Percentiles rank a stretch among this genome's conserved stretches.
Conservation (phyloP, 129 eudicot genomes). For the Flaveria bidentis region DNA sequence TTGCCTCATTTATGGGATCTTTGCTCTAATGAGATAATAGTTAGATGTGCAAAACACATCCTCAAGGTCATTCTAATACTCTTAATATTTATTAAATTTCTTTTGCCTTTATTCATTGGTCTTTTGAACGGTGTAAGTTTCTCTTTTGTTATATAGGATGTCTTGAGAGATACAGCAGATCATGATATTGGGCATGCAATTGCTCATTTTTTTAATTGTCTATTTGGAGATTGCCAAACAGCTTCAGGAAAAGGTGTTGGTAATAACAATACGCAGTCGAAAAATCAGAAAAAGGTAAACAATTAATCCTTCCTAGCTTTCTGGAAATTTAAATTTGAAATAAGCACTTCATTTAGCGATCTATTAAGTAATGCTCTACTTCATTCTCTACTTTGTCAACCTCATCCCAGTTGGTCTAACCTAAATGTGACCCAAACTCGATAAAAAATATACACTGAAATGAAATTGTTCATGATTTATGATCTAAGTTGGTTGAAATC, state of each 20-base stretch:
- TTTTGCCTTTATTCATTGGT: not conserved
- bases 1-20: constrained; percentile 98
- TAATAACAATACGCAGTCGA: constrained; percentile 41
- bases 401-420: not conserved
- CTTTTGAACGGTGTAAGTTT: not conserved
- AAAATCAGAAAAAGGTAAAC: constrained; percentile 71
- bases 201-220: constrained; percentile 80
- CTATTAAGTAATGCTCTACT: not conserved
- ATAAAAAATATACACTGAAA: not conserved
- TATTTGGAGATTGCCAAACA: constrained; percentile 73
- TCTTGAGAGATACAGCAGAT: constrained; percentile 79
- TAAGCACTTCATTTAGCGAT: not conserved
- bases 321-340: not conserved
- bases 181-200: constrained; percentile 85
- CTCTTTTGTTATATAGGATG: constrained; percentile 49
- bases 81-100: not conserved
- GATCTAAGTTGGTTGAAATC: not conserved
- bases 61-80: constrained; percentile 57
- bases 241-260: constrained; percentile 47
- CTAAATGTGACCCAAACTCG: not conserved
- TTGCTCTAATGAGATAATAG: constrained; percentile 79
- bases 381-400: not conserved
- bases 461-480: not conserved
- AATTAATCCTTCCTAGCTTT: not conserved
- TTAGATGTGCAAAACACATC: constrained; percentile 90